phyloP scores from a whole-genome alignment of 2,329 filamentous ascomycete genomes.

The Diaporthe citri region DNA sequence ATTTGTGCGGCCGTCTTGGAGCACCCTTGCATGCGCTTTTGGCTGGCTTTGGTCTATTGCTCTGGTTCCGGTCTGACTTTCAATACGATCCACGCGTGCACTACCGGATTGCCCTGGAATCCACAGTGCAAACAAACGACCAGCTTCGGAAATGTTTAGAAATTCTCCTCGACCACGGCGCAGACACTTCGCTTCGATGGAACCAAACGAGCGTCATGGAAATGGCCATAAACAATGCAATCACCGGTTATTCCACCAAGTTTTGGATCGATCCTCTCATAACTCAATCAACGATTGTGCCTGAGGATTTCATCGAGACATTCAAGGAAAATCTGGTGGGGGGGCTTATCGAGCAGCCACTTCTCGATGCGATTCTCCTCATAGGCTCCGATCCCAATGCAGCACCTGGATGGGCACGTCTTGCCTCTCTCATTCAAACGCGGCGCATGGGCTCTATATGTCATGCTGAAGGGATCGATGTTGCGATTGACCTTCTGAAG shows the following conservation, averaged over 20 bases:
- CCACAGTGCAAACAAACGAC: neutral
- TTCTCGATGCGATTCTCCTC: neutral
- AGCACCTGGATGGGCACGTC: neutral
- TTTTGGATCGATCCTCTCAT: neutral
- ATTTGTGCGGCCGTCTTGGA: neutral
- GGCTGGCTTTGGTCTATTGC: neutral
- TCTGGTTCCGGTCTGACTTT: neutral
- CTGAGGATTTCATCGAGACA: neutral
- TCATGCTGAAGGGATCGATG: rapidly evolving
- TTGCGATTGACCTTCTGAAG: rapidly evolving
- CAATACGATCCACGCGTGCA: neutral
- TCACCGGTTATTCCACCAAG: rapidly evolving
- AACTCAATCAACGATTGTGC: neutral
- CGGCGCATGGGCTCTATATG: rapidly evolving
- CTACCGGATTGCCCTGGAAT: neutral
- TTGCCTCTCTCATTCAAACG: neutral
- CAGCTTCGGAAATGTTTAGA: neutral
- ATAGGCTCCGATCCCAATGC: neutral
- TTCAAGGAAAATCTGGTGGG: neutral
- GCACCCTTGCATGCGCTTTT: neutral
- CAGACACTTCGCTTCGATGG: neutral
- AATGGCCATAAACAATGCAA: neutral
- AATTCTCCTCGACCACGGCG: neutral
- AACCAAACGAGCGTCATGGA: rapidly evolving
- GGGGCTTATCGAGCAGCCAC: rapidly evolving